These are phyloP conservation scores for Ophiostoma novo-ulmi DNA, from an alignment of 2,329 filamentous ascomycete genomes.

Conservation along the genomic window DNA sequence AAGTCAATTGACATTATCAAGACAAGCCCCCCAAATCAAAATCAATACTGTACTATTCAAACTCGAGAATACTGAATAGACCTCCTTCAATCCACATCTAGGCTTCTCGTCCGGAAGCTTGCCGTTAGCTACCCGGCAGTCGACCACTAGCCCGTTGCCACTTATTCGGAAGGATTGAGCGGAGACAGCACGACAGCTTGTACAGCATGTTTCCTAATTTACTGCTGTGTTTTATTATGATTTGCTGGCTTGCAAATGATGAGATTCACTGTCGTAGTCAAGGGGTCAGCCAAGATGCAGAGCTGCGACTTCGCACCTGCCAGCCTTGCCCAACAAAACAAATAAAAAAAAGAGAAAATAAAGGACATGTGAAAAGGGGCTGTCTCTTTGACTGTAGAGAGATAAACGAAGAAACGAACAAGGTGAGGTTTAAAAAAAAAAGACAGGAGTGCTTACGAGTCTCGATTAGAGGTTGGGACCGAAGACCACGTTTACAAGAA, in stretches of 20 bases:
- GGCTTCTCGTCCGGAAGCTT: neutral
- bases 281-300: neutral
- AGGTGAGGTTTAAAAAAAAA: neutral
- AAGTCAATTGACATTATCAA: too few species aligned
- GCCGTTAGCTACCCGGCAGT: neutral
- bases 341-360: neutral
- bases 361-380: neutral
- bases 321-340: neutral
- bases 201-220: neutral
- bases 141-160: conserved; percentile 7
- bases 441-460: neutral
- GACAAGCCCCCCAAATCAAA: too few species aligned
- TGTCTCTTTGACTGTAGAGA: neutral
- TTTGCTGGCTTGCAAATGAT: neutral
- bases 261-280: neutral
- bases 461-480: neutral
- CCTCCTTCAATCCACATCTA: neutral
- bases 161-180: neutral
- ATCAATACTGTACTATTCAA: too few species aligned
- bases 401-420: neutral
- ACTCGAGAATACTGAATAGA: neutral
- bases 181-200: neutral
- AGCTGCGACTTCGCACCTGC: conserved; percentile 2
- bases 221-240: neutral
- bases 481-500: neutral